Evolutionary conservation across 2,329 filamentous ascomycete genomes (phyloP).

Genomic region (Fusarium compactum): DNA sequence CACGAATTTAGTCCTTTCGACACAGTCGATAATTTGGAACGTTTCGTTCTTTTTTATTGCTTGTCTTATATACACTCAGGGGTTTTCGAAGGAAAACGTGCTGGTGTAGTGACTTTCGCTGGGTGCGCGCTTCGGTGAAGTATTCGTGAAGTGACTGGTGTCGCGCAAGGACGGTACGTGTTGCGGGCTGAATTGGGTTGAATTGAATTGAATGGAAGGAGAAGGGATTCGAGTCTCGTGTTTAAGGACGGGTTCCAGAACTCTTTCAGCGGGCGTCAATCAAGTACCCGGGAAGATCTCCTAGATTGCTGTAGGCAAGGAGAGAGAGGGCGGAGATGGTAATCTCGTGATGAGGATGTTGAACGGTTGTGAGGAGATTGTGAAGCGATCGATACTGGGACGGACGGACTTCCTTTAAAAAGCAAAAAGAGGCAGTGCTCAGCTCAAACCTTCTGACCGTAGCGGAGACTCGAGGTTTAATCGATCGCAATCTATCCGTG

Average conservation of each 20-base stretch:
- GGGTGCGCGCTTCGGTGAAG: conserved; percentile 58
- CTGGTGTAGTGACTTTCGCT: conserved; percentile 75
- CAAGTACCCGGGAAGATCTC: conserved; percentile 46
- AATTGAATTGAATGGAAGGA: conserved; percentile 40
- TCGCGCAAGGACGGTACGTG: conserved; percentile 53
- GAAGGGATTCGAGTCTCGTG: conserved; percentile 49
- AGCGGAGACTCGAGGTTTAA: conserved; percentile 39
- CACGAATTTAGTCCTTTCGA: conserved; percentile 42
- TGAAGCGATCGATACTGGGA: conserved; percentile 56
- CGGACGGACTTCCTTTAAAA: conserved; percentile 51
- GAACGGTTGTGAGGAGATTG: conserved; percentile 50
- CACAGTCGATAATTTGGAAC: conserved; percentile 48
- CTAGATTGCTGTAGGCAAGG: conserved; percentile 46
- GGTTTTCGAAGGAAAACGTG: conserved; percentile 91
- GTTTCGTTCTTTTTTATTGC: conserved; percentile 49
- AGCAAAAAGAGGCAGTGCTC: conserved; percentile 55
- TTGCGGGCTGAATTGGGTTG: conserved; percentile 40
- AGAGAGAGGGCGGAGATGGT: conserved; percentile 52
- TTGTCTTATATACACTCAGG: conserved; percentile 83
- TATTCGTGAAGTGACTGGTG: conserved; percentile 56
- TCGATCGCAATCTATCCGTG: conserved; percentile 44
- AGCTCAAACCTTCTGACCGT: conserved; percentile 54
- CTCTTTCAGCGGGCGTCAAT: conserved; percentile 48
- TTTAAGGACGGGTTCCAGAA: conserved; percentile 49
- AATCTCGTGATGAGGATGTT: conserved; percentile 48